These are phyloP conservation scores for Beauveria medogensis DNA, from an alignment of 2,329 filamentous ascomycete genomes.

Conservation along the genomic window DNA sequence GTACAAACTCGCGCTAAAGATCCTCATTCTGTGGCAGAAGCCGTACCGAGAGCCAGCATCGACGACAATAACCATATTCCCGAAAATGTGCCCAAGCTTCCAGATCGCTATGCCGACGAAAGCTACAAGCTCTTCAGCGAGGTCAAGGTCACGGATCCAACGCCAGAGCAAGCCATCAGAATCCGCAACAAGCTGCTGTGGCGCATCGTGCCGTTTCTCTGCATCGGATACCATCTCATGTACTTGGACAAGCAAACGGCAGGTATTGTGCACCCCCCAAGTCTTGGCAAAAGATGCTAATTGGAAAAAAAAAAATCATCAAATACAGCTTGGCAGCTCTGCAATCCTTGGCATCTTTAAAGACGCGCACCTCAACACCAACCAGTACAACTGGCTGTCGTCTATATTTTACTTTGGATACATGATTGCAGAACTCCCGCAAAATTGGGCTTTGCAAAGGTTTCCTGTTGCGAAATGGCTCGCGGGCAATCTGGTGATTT, in stretches of 20 bases:
- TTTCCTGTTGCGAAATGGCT: slow-evolving; percentile 39
- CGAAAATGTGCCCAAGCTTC: slow-evolving; percentile 21
- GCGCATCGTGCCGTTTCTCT: slow-evolving; percentile 30
- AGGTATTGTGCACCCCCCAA: slow-evolving; percentile 12
- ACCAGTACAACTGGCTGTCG: slow-evolving; percentile 14
- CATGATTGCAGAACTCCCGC: slow-evolving; percentile 34
- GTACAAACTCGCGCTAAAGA: neutral
- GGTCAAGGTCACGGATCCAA: slow-evolving; percentile 29
- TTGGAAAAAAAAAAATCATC: too few relatives aligned
- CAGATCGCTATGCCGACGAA: slow-evolving; percentile 31
- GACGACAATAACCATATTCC: neutral
- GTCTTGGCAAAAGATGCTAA: neutral
- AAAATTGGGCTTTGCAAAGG: slow-evolving; percentile 34
- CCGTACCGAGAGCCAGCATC: neutral
- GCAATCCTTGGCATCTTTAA: slow-evolving; percentile 14
- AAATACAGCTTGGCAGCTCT: slow-evolving; percentile 11
- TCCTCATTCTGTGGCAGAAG: neutral
- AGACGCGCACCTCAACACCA: slow-evolving; percentile 12
- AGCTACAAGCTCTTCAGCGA: slow-evolving; percentile 33
- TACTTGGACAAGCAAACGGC: slow-evolving; percentile 32
- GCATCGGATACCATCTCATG: slow-evolving; percentile 31
- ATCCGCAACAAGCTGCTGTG: slow-evolving; percentile 28
- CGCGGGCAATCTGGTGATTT: slow-evolving; percentile 15
- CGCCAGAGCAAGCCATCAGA: slow-evolving; percentile 20
- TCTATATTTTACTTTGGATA: slow-evolving; percentile 46